phyloP scores from a whole-genome alignment of 192 early-diverging fungal species.

The Backusella psychrophila region DNA sequence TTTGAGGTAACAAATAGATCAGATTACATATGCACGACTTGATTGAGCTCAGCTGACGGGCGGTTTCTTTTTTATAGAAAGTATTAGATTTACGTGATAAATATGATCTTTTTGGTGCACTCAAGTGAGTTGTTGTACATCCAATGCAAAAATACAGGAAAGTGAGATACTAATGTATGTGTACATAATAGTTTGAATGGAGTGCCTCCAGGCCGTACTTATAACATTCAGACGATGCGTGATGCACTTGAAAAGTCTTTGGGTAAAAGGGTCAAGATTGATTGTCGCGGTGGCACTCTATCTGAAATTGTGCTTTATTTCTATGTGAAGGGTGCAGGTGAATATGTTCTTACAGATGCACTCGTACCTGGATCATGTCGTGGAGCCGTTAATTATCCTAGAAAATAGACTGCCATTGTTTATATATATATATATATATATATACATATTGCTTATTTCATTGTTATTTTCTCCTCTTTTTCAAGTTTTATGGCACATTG shows the following conservation, averaged over 20 bases:
- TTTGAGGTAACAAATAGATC: slow-evolving; percentile 22
- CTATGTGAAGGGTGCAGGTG: slow-evolving; percentile 34
- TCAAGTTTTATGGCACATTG: background rate
- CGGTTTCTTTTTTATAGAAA: slow-evolving; percentile 34
- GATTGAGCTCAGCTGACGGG: background rate
- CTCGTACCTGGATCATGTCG: slow-evolving; percentile 24
- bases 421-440: too few species aligned
- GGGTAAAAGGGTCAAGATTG: slow-evolving; percentile 41
- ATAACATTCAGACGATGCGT: slow-evolving; percentile 39
- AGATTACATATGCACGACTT: slow-evolving; percentile 19
- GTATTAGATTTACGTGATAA: slow-evolving; percentile 31
- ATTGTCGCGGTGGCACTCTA: slow-evolving; percentile 37
- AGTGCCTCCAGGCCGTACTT: slow-evolving; percentile 48
- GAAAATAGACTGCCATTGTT: slow-evolving; percentile 15
- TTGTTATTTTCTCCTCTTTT: background rate
- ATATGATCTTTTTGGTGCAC: slow-evolving; percentile 41
- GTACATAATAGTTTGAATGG: slow-evolving; percentile 27
- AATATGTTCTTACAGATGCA: slow-evolving; percentile 37
- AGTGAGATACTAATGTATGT: background rate
- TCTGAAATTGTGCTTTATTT: slow-evolving; percentile 46
- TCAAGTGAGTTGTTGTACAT: slow-evolving; percentile 24
- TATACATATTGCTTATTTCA: background rate
- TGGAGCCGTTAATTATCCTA: slow-evolving; percentile 30
- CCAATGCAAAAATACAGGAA: background rate
- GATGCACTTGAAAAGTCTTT: slow-evolving; percentile 40